phyloP scores from a whole-genome alignment of 208 protist genomes.

The Trypanosoma scelopori region DNA sequence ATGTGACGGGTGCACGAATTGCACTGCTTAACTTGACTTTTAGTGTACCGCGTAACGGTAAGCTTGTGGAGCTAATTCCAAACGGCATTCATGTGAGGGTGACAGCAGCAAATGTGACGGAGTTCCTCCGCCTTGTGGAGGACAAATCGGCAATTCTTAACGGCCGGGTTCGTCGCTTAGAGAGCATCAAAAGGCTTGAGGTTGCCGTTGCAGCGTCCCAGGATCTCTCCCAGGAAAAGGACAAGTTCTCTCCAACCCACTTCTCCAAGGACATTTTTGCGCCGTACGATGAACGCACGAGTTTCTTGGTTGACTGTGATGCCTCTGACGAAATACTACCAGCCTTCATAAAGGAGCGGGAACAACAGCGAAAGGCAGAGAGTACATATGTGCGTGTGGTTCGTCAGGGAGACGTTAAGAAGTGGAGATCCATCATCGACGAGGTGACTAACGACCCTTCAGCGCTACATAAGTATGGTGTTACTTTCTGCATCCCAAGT shows the following conservation, averaged over 20 bases:
- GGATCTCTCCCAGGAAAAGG: slow-evolving; percentile 41
- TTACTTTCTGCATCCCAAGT: slow-evolving; percentile 70
- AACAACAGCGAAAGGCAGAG: slow-evolving; percentile 21
- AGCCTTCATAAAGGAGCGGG: slow-evolving; percentile 36
- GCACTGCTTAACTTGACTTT: slow-evolving; percentile 70
- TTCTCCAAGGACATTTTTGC: slow-evolving; percentile 77
- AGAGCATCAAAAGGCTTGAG: slow-evolving; percentile 65
- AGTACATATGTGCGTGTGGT: slow-evolving; percentile 42
- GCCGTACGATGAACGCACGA: slow-evolving; percentile 52
- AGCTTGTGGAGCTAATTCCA: slow-evolving; percentile 66
- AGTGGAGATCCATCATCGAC: slow-evolving; percentile 43
- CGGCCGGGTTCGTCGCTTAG: slow-evolving; percentile 50
- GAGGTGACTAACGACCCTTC: slow-evolving; percentile 41
- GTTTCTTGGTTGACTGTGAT: slow-evolving; percentile 77
- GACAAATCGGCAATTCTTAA: slow-evolving; percentile 22
- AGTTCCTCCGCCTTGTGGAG: slow-evolving; percentile 71
- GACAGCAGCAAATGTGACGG: slow-evolving; percentile 57
- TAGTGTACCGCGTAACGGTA: slow-evolving; percentile 56
- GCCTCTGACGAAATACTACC: slow-evolving; percentile 63
- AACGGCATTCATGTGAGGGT: slow-evolving; percentile 73
- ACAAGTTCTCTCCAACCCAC: slow-evolving; percentile 78
- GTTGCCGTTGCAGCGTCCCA: slow-evolving; percentile 27
- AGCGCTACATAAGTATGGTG: slow-evolving; percentile 50
- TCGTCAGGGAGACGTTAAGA: slow-evolving; percentile 42
- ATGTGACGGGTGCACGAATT: slow-evolving; percentile 37